Evolutionary conservation across 129 eudicot genomes (phyloP).

Genomic region (Glebionis coronaria): DNA sequence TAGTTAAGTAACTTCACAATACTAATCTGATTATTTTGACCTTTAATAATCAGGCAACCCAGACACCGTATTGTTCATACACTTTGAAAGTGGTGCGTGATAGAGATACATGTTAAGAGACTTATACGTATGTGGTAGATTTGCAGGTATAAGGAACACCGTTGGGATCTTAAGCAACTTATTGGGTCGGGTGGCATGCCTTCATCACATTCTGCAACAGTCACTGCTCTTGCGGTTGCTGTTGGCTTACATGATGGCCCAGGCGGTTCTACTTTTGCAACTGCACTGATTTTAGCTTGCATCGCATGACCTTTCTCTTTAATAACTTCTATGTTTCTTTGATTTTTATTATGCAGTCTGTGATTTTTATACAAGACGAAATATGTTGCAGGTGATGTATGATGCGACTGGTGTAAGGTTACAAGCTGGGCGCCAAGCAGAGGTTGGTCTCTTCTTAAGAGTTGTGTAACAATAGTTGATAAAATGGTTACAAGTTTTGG

Average conservation of each 20-base stretch:
- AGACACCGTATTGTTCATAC: not conserved
- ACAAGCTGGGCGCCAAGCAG: slow-evolving; percentile 99
- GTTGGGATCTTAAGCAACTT: slow-evolving; percentile 83
- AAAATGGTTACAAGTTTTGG: not conserved
- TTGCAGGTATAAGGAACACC: slow-evolving; percentile 80
- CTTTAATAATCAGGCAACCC: not conserved
- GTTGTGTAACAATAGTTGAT: not conserved
- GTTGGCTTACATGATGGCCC: slow-evolving; percentile 79
- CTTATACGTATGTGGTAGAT: slow-evolving; percentile 44
- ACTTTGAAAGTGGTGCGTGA: slow-evolving; percentile 7
- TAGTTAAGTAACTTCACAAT: not conserved
- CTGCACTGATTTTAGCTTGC: slow-evolving; percentile 62
- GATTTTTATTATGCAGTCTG: not conserved
- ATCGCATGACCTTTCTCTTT: slow-evolving; percentile 46
- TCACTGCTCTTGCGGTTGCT: slow-evolving; percentile 84
- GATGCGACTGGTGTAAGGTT: slow-evolving; percentile 95
- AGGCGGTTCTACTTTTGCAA: slow-evolving; percentile 70
- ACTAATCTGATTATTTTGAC: not conserved
- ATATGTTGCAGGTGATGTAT: slow-evolving; percentile 80
- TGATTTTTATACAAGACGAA: not conserved
- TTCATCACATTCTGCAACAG: slow-evolving; percentile 96
- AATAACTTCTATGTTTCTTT: not conserved
- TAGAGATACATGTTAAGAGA: slow-evolving; percentile 22
- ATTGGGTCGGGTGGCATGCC: slow-evolving; percentile 99
- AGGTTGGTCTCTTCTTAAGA: slow-evolving; percentile 36